Evolutionary conservation across 1,284 basidiomycete species (phyloP).

Genomic region (Flammula alnicola): DNA sequence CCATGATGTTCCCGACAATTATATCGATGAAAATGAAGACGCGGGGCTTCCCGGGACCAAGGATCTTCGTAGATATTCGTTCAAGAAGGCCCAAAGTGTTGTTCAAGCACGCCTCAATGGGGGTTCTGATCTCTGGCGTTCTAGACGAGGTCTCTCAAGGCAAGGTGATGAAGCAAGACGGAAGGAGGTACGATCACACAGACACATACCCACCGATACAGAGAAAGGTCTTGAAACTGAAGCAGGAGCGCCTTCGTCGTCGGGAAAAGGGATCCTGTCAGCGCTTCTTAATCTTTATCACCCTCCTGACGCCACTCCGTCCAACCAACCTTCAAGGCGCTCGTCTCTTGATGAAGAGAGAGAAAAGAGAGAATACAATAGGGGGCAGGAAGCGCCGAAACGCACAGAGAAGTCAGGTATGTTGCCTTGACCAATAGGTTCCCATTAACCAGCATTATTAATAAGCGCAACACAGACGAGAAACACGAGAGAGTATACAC

Average conservation of each 20-base stretch:
- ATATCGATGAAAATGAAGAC: constrained; percentile 46
- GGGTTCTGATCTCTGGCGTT: no score
- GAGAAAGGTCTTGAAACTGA: constrained; percentile 35
- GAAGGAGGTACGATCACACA: background rate
- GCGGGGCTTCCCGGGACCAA: constrained; percentile 44
- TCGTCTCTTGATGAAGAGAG: constrained; percentile 17
- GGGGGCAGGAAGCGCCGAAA: no score
- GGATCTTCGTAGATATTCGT: constrained; percentile 27
- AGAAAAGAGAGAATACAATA: no score
- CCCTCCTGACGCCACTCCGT: constrained; percentile 29
- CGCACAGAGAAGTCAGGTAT: no score
- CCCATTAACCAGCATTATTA: background rate
- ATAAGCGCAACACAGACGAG: constrained; percentile 5
- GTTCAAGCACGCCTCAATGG: constrained; percentile 28
- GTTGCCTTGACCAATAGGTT: no score
- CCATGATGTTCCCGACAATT: constrained; percentile 42
- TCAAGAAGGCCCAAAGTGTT: constrained; percentile 32
- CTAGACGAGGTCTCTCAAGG: background rate
- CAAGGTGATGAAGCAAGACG: background rate
- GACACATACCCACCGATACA: background rate
- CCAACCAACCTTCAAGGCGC: constrained; percentile 31
- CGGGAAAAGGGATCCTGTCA: constrained; percentile 54
- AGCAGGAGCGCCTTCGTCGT: constrained; percentile 19
- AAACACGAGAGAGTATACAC: constrained; percentile 11
- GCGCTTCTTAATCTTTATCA: constrained; percentile 58